Evolutionary conservation across 164 flowering plant species (phyloP).

Genomic region (Platanus orientalis): DNA sequence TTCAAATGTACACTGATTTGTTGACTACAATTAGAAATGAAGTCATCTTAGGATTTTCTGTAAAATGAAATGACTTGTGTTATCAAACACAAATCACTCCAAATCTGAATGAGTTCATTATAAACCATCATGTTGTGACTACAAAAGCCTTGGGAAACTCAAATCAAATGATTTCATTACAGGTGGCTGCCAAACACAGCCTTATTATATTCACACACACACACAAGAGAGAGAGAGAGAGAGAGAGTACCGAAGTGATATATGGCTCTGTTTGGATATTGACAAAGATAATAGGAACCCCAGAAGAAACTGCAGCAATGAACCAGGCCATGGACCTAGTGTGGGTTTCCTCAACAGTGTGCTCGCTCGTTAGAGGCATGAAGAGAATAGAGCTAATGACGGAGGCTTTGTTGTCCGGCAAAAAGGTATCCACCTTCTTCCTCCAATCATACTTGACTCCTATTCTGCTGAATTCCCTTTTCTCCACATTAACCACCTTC

Average conservation of each 20-base stretch:
- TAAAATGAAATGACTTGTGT: too few species aligned
- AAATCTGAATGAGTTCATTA: too few species aligned
- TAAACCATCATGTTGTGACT: too few species aligned
- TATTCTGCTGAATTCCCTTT: slow-evolving; percentile 27
- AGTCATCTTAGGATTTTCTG: too few species aligned
- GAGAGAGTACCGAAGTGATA: slow-evolving; percentile 24
- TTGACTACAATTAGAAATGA: too few species aligned
- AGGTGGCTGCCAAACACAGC: too few species aligned
- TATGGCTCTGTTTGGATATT: slow-evolving; percentile 60
- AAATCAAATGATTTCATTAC: too few species aligned
- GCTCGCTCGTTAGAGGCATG: slow-evolving; percentile 38
- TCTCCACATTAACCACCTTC: slow-evolving; percentile 32
- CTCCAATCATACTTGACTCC: slow-evolving; percentile 54
- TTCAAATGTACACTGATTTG: too few species aligned
- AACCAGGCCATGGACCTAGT: slow-evolving; percentile 65
- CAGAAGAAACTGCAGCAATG: slow-evolving; percentile 52
- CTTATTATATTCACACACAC: too few species aligned
- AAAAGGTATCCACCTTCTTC: slow-evolving; percentile 32
- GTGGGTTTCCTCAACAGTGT: slow-evolving; percentile 28
- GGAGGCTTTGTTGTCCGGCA: slow-evolving; percentile 37
- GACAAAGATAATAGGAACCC: slow-evolving; percentile 53
- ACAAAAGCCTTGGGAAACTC: too few species aligned
- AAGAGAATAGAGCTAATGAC: slow-evolving; percentile 52
- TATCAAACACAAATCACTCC: too few species aligned
- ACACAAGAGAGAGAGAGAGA: too few species aligned